These are phyloP conservation scores for Basidiobolus meristosporus DNA, from an alignment of 371 early-diverging fungal species.

Conservation along the genomic window DNA sequence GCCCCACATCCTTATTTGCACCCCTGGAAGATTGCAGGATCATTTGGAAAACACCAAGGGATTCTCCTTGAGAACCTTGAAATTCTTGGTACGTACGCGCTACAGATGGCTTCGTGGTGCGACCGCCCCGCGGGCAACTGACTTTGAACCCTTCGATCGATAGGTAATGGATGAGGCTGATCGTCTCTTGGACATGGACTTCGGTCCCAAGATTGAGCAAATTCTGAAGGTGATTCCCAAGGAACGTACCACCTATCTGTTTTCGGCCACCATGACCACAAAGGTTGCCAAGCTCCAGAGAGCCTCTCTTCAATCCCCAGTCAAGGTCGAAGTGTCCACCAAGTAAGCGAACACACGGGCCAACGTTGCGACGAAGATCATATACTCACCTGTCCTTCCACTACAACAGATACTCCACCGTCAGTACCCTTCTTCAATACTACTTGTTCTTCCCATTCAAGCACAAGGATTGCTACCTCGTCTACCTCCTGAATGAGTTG, in stretches of 20 bases:
- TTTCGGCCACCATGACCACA: conserved; percentile 95
- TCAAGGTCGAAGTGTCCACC: conserved; percentile 77
- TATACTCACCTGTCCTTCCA: conserved; percentile 9
- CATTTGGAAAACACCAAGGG: conserved; percentile 97
- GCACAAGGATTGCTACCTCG: conserved; percentile 86
- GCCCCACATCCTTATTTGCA: conserved; percentile 91
- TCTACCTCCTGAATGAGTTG: conserved; percentile 78
- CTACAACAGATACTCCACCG: conserved; percentile 63
- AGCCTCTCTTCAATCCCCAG: conserved; percentile 81
- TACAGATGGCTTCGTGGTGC: conserved; percentile 7
- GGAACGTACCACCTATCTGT: conserved; percentile 85
- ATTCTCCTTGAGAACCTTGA: conserved; percentile 64
- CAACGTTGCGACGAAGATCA: conserved; percentile 2
- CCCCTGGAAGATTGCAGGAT: conserved; percentile 96
- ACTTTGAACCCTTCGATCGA: conserved; percentile 3
- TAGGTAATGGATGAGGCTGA: conserved; percentile 95
- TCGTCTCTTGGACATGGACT: conserved; percentile 90
- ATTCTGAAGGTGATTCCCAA: conserved; percentile 82
- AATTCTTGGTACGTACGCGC: conserved; percentile 42
- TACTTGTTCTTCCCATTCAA: conserved; percentile 91
- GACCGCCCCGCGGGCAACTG: conserved; percentile 2
- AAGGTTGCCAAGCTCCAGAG: conserved; percentile 87
- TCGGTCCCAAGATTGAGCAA: conserved; percentile 89
- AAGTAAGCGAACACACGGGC: conserved; percentile 21
- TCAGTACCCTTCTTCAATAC: conserved; percentile 79